Evolutionary conservation across 2,329 filamentous ascomycete genomes (phyloP).

Genomic region (Lasiodiplodia citricola): DNA sequence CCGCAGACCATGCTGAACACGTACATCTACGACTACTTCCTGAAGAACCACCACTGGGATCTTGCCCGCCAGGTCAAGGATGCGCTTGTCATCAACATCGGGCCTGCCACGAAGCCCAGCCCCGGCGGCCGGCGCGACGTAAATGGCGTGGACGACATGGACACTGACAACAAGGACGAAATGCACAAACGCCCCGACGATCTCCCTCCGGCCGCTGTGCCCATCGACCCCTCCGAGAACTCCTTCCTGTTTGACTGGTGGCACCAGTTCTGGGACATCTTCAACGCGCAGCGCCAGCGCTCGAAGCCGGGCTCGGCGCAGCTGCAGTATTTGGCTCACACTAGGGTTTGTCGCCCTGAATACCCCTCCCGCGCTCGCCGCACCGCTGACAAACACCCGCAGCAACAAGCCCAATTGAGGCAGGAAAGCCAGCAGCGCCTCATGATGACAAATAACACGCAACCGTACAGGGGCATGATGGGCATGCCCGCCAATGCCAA

Average conservation of each 20-base stretch:
- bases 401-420: slow-evolving; percentile 73
- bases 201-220: slow-evolving; percentile 75
- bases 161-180: slow-evolving; percentile 82
- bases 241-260: slow-evolving; percentile 98
- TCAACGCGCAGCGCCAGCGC: slow-evolving; percentile 73
- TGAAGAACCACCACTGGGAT: slow-evolving; percentile 83
- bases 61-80: slow-evolving; percentile 77
- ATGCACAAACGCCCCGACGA: slow-evolving; percentile 79
- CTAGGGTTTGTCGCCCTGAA: slow-evolving; percentile 67
- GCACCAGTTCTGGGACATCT: slow-evolving; percentile 96
- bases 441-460: slow-evolving; percentile 71
- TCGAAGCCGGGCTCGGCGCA: slow-evolving; percentile 55
- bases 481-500: slow-evolving; percentile 62
- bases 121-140: slow-evolving; percentile 67
- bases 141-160: slow-evolving; percentile 76
- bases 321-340: slow-evolving; percentile 78
- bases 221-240: slow-evolving; percentile 65
- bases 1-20: slow-evolving; percentile 71
- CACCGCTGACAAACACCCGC: slow-evolving; percentile 27
- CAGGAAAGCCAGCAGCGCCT: slow-evolving; percentile 77
- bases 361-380: slow-evolving; percentile 17
- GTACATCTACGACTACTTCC: slow-evolving; percentile 90
- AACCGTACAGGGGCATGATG: slow-evolving; percentile 66
- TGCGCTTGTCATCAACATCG: slow-evolving; percentile 45
- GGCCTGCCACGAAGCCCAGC: slow-evolving; percentile 65